Evolutionary conservation across 192 early-diverging fungal genomes (phyloP).

Genomic region (Gaertneriomyces semiglobifer): DNA sequence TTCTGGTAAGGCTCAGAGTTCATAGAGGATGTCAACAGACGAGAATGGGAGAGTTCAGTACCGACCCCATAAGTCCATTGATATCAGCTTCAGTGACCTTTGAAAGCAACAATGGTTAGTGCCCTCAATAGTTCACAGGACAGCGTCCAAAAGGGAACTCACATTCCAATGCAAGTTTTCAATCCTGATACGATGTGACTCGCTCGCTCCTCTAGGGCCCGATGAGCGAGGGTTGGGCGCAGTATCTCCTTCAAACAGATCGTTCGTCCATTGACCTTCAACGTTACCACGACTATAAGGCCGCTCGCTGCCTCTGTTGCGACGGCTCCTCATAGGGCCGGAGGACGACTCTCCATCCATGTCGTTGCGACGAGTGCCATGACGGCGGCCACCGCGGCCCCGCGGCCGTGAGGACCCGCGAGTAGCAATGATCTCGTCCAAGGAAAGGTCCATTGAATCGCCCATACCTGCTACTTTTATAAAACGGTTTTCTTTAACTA

Average conservation of each 20-base stretch:
- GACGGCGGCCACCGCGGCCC: constrained; percentile 2
- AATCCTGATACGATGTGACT: neutral
- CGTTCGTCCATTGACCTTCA: constrained; percentile 22
- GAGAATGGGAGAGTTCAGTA: constrained; percentile 7
- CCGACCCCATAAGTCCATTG: constrained; percentile 30
- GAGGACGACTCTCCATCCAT: neutral
- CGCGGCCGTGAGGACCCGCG: neutral
- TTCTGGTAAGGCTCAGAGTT: constrained; percentile 3
- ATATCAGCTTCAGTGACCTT: constrained; percentile 28
- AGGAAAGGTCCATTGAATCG: constrained; percentile 28
- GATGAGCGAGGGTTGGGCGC: neutral
- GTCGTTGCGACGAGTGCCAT: neutral
- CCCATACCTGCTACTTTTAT: constrained; percentile 1
- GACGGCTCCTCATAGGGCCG: neutral
- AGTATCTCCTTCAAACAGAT: constrained; percentile 19
- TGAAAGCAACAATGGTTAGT: constrained; percentile 3
- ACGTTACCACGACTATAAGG: constrained; percentile 23
- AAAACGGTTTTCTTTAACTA: too few species aligned
- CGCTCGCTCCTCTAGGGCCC: neutral
- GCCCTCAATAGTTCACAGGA: neutral
- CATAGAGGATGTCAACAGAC: neutral
- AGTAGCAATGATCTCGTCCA: constrained; percentile 20
- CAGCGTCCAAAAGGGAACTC: neutral
- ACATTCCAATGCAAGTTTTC: constrained; percentile 36
- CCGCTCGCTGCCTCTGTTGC: neutral